Evolutionary conservation across 2,329 filamentous ascomycete species (phyloP).

Genomic region (Didymella pomorum): DNA sequence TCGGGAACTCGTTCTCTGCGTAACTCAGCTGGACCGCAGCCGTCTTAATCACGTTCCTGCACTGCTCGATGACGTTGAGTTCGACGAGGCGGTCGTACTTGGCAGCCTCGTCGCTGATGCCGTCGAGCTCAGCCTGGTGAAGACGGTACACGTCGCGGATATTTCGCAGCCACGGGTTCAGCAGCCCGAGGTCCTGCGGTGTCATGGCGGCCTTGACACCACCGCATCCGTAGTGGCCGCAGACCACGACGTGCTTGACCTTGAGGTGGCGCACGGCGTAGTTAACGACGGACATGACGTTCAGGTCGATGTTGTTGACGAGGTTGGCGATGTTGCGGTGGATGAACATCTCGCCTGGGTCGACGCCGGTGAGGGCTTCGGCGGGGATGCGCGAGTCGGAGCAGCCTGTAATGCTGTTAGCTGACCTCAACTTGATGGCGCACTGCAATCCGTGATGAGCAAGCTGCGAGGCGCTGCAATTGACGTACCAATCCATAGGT

Average conservation of each 20-base stretch:
- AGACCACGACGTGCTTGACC: conserved; percentile 74
- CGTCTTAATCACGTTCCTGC: conserved; percentile 52
- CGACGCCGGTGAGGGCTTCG: conserved; percentile 52
- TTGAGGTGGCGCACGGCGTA: conserved; percentile 53
- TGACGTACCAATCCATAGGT: conserved; percentile 61
- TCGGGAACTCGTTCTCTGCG: conserved; percentile 68
- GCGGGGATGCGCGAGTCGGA: conserved; percentile 52
- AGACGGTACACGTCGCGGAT: conserved; percentile 78
- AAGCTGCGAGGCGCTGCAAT: not conserved
- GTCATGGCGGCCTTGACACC: conserved; percentile 70
- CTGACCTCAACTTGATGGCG: not conserved
- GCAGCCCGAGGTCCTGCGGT: conserved; percentile 71
- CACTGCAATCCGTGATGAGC: not conserved
- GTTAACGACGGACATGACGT: conserved; percentile 53
- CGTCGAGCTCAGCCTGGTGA: conserved; percentile 73
- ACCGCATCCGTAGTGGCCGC: conserved; percentile 73
- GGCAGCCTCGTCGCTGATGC: conserved; percentile 34
- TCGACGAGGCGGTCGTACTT: conserved; percentile 50
- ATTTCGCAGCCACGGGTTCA: conserved; percentile 78
- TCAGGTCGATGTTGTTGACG: conserved; percentile 52
- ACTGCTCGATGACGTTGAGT: conserved; percentile 51
- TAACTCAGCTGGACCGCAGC: conserved; percentile 68
- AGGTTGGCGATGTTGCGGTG: conserved; percentile 50
- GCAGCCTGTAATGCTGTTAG: conserved; percentile 41
- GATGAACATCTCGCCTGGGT: conserved; percentile 47